Base-by-base conservation (phyloP, 768 basidiomycete genomes). In the Boletus tomentosulus region DNA sequence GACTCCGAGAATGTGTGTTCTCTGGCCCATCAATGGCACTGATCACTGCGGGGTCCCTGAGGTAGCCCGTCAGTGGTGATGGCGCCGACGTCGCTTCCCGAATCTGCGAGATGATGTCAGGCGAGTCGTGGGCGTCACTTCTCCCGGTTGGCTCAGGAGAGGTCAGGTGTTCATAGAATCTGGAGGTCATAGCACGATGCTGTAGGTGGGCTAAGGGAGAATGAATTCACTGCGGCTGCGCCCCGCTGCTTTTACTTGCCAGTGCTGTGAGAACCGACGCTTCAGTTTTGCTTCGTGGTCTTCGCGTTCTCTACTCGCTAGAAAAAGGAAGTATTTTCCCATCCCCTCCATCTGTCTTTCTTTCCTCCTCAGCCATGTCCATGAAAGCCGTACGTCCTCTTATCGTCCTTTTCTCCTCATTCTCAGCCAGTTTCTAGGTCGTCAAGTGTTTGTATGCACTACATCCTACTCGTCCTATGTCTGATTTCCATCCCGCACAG, bases 371-470 rank as follows among this genome's bases (percentile, higher is more conserved):
- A 51, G 6, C 24, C 64, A 88, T 89, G 87, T 80, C 87, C 50
- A 70, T 87, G 71, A 89, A 87, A 79, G 87, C 87, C 63, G 89
- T 89, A 63, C 60, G 86, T 73, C 43, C 30, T 5, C 39, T 53
- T 31, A 12, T 41, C 42, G 49, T 15, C 16, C 35, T 42, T 8
- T 30, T 7, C 38, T 25, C 30, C 45, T 54, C 37, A 9, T 34
- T 53, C 27, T 39, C 30, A 39, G 34, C 19, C 22, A 51, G 28
- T 11, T 27, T 49, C 22, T 53, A 85, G 83, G 74, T 83, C 60
- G 81, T 84, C 58, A 85, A 85, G 77, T 83, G 82, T 84, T 66
- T 51, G 70, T 73, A 34, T 52, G 46, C 9, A 12, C 19, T 34
- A 15, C 49, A 33, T 42, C 27, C 28, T 3, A 12, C 50, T 13